Conservation (phyloP, 1,284 basidiomycete species). For the Coniferiporia weirii region DNA sequence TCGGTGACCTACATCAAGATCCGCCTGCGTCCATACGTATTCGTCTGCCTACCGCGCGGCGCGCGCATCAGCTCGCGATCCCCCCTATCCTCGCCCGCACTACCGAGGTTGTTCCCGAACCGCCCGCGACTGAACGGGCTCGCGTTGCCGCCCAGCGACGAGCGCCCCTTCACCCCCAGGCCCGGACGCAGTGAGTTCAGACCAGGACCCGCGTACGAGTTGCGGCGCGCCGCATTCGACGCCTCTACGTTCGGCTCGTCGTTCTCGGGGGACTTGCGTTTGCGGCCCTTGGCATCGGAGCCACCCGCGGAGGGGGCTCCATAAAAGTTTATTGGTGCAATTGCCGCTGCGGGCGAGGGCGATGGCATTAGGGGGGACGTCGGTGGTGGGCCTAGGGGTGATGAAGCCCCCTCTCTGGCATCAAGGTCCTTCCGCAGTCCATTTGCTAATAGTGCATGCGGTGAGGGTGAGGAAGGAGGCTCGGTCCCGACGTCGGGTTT, state of each 20-base stretch:
- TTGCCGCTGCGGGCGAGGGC: conserved; percentile 24
- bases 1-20: background rate
- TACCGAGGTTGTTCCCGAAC: background rate
- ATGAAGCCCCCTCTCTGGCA: background rate
- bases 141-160: background rate
- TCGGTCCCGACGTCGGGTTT: background rate
- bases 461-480: conserved; percentile 1
- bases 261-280: conserved; percentile 37
- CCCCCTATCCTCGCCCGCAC: background rate
- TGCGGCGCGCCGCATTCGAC: background rate
- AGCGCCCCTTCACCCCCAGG: conserved; percentile 18
- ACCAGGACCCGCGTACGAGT: background rate
- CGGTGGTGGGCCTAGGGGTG: conserved; percentile 14
- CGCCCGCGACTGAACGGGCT: background rate
- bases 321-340: conserved; percentile 46
- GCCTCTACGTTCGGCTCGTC: conserved; percentile 25
- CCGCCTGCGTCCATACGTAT: background rate
- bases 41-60: background rate
- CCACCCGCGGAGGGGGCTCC: conserved; percentile 23
- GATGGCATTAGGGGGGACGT: conserved; percentile 22
- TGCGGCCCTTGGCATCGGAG: conserved; percentile 20
- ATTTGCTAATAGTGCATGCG: background rate
- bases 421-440: background rate
- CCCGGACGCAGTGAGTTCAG: background rate
- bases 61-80: background rate